Conservation (phyloP, 169 alveolate species). For the Cryptosporidium sp. region DNA sequence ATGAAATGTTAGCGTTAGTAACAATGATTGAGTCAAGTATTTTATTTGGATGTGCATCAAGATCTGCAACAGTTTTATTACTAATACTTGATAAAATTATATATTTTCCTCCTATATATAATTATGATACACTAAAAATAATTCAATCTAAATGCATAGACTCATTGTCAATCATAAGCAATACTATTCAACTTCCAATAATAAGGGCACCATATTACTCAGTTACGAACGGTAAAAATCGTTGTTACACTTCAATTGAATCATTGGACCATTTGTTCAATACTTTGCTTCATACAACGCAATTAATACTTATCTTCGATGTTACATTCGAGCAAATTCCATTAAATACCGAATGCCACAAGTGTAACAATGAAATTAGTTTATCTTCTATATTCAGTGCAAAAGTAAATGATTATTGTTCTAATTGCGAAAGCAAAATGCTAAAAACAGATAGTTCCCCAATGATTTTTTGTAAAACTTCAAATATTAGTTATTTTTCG, state of each 20-base stretch:
- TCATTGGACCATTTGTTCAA: slow-evolving; percentile 18
- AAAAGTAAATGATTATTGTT: slow-evolving; percentile 22
- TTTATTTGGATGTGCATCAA: slow-evolving; percentile 35
- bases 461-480: not conserved
- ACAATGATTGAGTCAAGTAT: slow-evolving; percentile 31
- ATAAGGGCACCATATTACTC: slow-evolving; percentile 55
- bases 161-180: slow-evolving; percentile 43
- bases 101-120: slow-evolving; percentile 61
- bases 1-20: slow-evolving; percentile 31
- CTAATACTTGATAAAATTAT: slow-evolving; percentile 36
- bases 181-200: slow-evolving; percentile 33
- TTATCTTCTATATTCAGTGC: not conserved
- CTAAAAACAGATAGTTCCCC: not conserved
- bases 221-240: slow-evolving; percentile 12
- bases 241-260: slow-evolving; percentile 42
- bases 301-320: slow-evolving; percentile 33
- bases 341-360: slow-evolving; percentile 4
- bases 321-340: slow-evolving; percentile 27
- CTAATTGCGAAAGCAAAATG: slow-evolving; percentile 5
- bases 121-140: slow-evolving; percentile 38
- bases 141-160: slow-evolving; percentile 70
- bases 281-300: slow-evolving; percentile 1
- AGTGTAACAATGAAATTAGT: slow-evolving; percentile 1
- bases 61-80: slow-evolving; percentile 17
- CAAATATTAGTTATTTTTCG: not conserved